Evolutionary conservation across 805 yeast genomes (phyloP), one percentile per base, ranked within the genome.

Genomic region (Starmerella khaoyaiensis): DNA sequence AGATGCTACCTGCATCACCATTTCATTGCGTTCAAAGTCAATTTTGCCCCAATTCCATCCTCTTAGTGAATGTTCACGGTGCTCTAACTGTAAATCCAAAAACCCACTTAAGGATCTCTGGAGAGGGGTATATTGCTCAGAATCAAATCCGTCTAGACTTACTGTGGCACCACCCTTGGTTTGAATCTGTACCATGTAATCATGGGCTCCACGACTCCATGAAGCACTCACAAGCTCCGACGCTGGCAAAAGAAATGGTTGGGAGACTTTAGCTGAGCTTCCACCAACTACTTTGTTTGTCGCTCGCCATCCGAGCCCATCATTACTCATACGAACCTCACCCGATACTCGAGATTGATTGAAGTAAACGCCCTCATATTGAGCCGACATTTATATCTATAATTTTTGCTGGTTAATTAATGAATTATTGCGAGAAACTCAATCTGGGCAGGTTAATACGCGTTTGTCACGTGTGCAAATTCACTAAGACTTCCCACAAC

Each of bases 11-110:
- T 76, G 74, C 60, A 90, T 86, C 21, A 82, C 72, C 57, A 90
- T 65, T 58, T 90, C 98, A 50, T 83, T 81, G 57, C 94, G 72
- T 16, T 93, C 94, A 55, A 90, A 72, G 56, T 86, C 94, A 12
- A 87, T 68, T 46, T 78, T 75, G 37, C 99, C 99, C 98, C 98
- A 90, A 60, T 90, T 90, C 98, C 98, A 90, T 22, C 99, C 99
- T 62, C 95, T 73, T 47, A 90, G 64, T 4, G 95, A 79, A 60
- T 90, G 98, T 52, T 87, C 97, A 51, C 69, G 74, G 45, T 71
- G 77, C 50, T 90, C 97, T 41, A 90, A 67, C 39, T 71, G 71
- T 29, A 81, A 64, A 39, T 65, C 67, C 59, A 84, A 82, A 52
- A 79, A 71, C 48, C 84, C 67, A 54, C 79, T 84, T 48, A 90